Conservation (phyloP, 2,329 filamentous ascomycete genomes). For the Plectosphaerella cucumerina region DNA sequence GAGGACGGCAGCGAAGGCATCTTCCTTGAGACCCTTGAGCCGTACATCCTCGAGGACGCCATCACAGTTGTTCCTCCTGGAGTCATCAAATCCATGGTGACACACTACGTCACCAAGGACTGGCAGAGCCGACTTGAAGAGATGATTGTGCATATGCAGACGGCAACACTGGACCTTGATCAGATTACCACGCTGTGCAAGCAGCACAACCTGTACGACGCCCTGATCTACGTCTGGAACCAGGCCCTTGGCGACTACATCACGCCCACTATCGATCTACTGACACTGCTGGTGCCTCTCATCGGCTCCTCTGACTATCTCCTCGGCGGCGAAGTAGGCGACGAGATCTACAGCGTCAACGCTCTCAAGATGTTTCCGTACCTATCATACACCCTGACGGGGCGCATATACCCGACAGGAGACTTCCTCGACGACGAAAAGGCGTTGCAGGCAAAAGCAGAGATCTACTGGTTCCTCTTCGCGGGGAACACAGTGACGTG, state of each 20-base stretch:
- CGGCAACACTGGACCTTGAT: constrained; percentile 86
- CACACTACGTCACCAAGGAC: constrained; percentile 72
- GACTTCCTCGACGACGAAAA: constrained; percentile 68
- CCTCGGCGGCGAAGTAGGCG: constrained; percentile 56
- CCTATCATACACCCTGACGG: constrained; percentile 84
- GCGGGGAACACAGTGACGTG: constrained; percentile 74
- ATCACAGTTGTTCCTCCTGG: constrained; percentile 74
- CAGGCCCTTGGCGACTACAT: constrained; percentile 85
- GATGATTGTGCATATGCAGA: constrained; percentile 90
- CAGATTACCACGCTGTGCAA: constrained; percentile 89
- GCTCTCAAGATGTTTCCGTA: constrained; percentile 94
- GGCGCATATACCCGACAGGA: constrained; percentile 86
- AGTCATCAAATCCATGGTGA: constrained; percentile 81
- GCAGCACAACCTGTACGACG: constrained; percentile 88
- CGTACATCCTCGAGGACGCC: constrained; percentile 76
- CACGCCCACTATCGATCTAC: constrained; percentile 80
- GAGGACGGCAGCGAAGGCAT: constrained; percentile 67
- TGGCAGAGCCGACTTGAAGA: constrained; percentile 81
- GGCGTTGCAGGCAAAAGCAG: constrained; percentile 73
- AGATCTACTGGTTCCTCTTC: constrained; percentile 91
- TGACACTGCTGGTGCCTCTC: constrained; percentile 62
- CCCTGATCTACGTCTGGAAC: constrained; percentile 96
- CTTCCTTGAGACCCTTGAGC: constrained; percentile 85
- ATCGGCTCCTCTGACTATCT: constrained; percentile 56
- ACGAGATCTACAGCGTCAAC: constrained; percentile 61